Evolutionary conservation across 228 moss, liverwort and hornwort species (phyloP), one percentile per base, ranked within the genome.

Genomic region (Sphagnum magellanicum): DNA sequence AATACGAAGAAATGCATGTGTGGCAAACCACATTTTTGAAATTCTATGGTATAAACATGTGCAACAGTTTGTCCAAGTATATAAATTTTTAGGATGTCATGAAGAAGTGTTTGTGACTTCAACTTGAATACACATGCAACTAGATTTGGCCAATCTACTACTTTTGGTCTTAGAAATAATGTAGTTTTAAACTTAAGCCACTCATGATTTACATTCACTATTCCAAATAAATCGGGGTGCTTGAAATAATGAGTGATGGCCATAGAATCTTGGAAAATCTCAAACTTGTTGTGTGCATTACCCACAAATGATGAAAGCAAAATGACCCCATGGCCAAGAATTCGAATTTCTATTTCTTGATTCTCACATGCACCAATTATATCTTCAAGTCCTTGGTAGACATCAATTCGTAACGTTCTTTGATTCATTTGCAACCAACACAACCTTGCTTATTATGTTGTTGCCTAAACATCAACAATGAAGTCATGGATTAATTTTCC

Each of bases 1-100:
- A 7, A 64, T 46, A 64, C 4, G 48, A 64, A 48, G 4, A 64
- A 64, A 58, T 58, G 32, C 50, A 49, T n/a, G 50, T 8, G 9
- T 6, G 32, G 64, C 64, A 64, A 64, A 10, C 32, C 32, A 48
- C 64, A 14, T 48, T 1, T 64, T 48, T 5, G 0, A 49, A 49
- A 64, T 64, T 64, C 5, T 64, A 49, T 61, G n/a, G 61, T 61
- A 61, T n/a, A 61, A 6, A 61, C 5, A 17, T 61, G 61, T n/a
- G 61, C 61, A n/a, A 61, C 14, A n/a, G 4, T 61, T 61, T n/a
- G 61, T 6, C 61, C 6, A 61, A n/a, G 2, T 17, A 61, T 5
- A 61, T 4, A 4, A n/a, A n/a, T 61, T 17, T 61, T 9, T 4
- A 61, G 4, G 6, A 61, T 61, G 32, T 61, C 3, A n/a, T 17